Evolutionary conservation across 768 basidiomycete species (phyloP).

Genomic region (Tremella mesenterica): DNA sequence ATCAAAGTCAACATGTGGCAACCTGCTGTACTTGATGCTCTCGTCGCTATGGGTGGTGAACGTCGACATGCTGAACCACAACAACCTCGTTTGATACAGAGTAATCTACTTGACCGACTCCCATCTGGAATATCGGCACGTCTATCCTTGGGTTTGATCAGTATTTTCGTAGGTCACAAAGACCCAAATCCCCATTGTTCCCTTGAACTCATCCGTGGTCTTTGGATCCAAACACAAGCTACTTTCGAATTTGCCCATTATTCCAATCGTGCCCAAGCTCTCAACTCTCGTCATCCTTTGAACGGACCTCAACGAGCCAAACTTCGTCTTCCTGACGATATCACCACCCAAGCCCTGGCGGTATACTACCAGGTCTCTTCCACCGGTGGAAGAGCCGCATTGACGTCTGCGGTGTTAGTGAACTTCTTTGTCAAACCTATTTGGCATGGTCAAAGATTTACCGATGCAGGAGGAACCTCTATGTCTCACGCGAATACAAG

Average conservation of each 20-base stretch:
- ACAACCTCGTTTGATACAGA: background rate
- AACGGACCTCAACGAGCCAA: constrained; percentile 23
- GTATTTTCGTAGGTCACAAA: constrained; percentile 63
- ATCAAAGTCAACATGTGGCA: constrained; percentile 64
- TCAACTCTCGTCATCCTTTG: constrained; percentile 19
- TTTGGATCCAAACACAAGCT: constrained; percentile 26
- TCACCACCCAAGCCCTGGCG: constrained; percentile 38
- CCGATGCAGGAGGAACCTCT: constrained; percentile 12
- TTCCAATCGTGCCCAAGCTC: constrained; percentile 23
- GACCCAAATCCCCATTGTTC: constrained; percentile 70
- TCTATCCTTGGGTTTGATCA: constrained; percentile 56
- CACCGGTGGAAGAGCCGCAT: constrained; percentile 25
- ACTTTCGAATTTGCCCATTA: constrained; percentile 35
- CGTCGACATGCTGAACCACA: constrained; percentile 2
- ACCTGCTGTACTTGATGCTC: constrained; percentile 51
- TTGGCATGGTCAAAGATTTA: constrained; percentile 31
- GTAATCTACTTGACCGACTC: constrained; percentile 45
- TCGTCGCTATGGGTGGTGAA: constrained; percentile 50
- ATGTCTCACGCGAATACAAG: constrained; percentile 2
- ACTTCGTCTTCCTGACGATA: constrained; percentile 39
- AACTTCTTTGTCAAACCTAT: constrained; percentile 41
- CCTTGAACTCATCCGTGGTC: constrained; percentile 46
- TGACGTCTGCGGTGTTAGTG: constrained; percentile 7
- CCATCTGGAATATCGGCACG: constrained; percentile 55
- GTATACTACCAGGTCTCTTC: constrained; percentile 11